phyloP scores from a whole-genome alignment of 371 early-diverging fungal genomes.

The Syncephalis fuscata region DNA sequence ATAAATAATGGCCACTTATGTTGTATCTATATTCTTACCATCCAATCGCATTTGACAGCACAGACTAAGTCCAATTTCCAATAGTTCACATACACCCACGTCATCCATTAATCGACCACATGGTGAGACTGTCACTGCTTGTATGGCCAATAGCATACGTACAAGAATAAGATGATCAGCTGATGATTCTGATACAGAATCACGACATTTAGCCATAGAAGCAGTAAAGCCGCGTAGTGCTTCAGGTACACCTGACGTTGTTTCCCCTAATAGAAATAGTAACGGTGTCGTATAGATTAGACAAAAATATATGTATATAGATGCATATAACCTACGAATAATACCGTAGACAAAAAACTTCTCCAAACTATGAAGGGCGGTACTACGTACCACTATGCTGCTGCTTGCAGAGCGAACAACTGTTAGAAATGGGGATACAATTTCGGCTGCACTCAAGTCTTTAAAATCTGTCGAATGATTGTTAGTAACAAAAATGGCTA shows the following conservation, averaged over 20 bases:
- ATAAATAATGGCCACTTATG: neutral
- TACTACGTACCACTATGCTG: conserved; percentile 86
- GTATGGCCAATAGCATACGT: neutral
- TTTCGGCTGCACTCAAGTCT: conserved; percentile 48
- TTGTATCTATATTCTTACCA: conserved; percentile 28
- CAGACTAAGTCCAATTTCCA: conserved; percentile 92
- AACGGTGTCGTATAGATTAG: too few relatives aligned
- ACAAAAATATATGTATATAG: too few relatives aligned
- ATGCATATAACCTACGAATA: conserved; percentile 33
- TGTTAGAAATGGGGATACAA: conserved; percentile 80
- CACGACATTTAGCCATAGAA: neutral
- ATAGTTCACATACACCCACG: conserved; percentile 86
- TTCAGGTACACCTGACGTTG: neutral
- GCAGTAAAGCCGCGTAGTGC: neutral
- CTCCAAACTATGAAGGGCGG: conserved; percentile 75
- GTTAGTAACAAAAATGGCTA: too few relatives aligned
- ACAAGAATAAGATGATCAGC: neutral
- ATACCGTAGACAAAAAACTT: conserved; percentile 76
- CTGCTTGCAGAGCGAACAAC: conserved; percentile 85
- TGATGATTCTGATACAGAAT: neutral
- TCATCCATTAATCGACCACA: conserved; percentile 42
- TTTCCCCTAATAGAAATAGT: conserved; percentile 1
- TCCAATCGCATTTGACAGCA: conserved; percentile 83
- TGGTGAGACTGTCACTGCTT: neutral
- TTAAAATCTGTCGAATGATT: conserved; percentile 12